Conservation (phyloP, 2,329 filamentous ascomycete species). For the Aspergillus melleus region DNA sequence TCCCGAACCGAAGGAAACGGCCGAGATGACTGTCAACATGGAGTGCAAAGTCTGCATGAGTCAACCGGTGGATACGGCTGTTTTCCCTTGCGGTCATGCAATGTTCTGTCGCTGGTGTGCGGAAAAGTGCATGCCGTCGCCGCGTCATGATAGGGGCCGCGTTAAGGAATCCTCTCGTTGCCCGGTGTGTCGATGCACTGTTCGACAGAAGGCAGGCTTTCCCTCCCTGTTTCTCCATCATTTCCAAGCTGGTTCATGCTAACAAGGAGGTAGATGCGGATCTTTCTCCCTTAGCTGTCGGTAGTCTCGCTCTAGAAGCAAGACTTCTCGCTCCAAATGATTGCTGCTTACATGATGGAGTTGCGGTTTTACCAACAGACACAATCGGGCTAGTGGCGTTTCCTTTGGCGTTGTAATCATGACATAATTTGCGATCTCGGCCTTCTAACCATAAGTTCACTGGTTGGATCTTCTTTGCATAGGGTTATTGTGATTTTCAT, state of each 20-base stretch:
- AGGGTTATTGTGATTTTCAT: too few relatives aligned
- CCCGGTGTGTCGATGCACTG: not conserved
- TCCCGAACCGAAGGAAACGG: slow-evolving; percentile 49
- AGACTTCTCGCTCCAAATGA: not conserved
- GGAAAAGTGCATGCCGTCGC: slow-evolving; percentile 33
- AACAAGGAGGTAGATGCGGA: not conserved
- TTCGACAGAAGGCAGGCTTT: not conserved
- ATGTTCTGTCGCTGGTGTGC: slow-evolving; percentile 58
- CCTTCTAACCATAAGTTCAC: too few relatives aligned
- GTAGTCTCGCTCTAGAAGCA: not conserved
- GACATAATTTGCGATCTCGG: too few relatives aligned
- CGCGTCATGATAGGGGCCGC: not conserved
- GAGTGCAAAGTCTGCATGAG: slow-evolving; percentile 56
- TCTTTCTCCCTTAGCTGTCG: slow-evolving; percentile 4
- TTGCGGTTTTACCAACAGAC: not conserved
- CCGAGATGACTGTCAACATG: slow-evolving; percentile 51
- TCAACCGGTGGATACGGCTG: slow-evolving; percentile 53
- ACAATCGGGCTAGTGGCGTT: not conserved
- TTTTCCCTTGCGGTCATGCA: slow-evolving; percentile 57
- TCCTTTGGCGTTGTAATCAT: too few relatives aligned
- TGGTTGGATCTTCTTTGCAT: too few relatives aligned
- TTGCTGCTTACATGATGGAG: not conserved
- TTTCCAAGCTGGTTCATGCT: not conserved
- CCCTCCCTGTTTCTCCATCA: not conserved
- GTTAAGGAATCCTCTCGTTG: not conserved